Conservation (phyloP, 2,329 filamentous ascomycete genomes). For the Colletotrichum karsti region DNA sequence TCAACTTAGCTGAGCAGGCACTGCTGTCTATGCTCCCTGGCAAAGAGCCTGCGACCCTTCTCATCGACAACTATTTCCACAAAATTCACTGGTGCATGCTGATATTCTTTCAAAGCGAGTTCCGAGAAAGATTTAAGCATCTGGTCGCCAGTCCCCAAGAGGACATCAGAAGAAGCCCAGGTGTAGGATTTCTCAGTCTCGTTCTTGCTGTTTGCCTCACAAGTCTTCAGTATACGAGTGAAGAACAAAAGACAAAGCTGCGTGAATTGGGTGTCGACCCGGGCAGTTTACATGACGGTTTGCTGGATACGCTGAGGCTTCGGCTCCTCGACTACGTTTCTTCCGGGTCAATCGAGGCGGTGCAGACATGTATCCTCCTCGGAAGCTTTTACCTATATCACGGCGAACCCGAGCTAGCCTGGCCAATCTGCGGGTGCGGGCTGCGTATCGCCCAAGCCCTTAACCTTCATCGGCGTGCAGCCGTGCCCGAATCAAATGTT, state of each 20-base stretch:
- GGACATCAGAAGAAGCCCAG: background rate
- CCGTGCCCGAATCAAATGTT: background rate
- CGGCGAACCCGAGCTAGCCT: slow-evolving; percentile 43
- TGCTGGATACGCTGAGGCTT: background rate
- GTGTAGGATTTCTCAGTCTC: background rate
- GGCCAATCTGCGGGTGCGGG: slow-evolving; percentile 46
- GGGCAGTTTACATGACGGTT: background rate
- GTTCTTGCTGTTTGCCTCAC: background rate
- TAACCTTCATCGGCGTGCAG: slow-evolving; percentile 35
- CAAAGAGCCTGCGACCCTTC: background rate
- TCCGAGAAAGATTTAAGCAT: slow-evolving; percentile 28
- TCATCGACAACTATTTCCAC: slow-evolving; percentile 47
- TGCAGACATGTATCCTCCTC: slow-evolving; percentile 43
- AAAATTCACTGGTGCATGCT: slow-evolving; percentile 48
- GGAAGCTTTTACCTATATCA: slow-evolving; percentile 47
- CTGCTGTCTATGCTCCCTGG: background rate
- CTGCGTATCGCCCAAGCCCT: slow-evolving; percentile 45
- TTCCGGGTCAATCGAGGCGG: slow-evolving; percentile 37
- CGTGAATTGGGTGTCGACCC: background rate
- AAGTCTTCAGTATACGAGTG: background rate
- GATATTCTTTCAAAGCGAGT: slow-evolving; percentile 44
- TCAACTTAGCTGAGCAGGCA: background rate
- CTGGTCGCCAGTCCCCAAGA: slow-evolving; percentile 17
- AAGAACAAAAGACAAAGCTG: background rate
- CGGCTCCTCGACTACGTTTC: slow-evolving; percentile 1